Base-by-base conservation (phyloP, 1,284 basidiomycete species). In the Leccinum pachyderme region DNA sequence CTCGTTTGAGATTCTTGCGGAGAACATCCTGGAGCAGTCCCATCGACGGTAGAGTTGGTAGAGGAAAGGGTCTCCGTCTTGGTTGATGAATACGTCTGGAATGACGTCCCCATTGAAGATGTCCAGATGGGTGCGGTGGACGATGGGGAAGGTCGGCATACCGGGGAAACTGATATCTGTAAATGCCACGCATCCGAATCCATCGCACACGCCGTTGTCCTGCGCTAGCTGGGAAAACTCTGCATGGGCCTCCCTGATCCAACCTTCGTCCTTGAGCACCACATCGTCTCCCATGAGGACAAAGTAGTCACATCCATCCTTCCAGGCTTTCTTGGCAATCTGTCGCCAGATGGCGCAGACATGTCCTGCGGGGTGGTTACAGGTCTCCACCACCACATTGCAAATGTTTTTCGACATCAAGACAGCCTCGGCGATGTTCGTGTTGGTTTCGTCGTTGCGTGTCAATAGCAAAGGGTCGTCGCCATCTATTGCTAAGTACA, bases 21-120 rank as follows among this genome's bases (percentile, higher is more conserved):
- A 12, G 24, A 81, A 67, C 80, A 82, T 81, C 5, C 29, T 61
- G 0, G 81, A 79, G 44, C 77, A 77, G 7, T 75, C 76, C 74
- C 78, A 84, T 7, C 80, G 76, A 13, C 82, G 77, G 61, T 85
- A 85, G 4, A 86, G 72, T 63, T 83, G 81, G 62, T 75, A 85
- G 1, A 85, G 63, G 63, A 77, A 85, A 0, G 81, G 80, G 50
- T 83, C 81, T 0, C 80, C 81, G 48, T 83, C 83, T 62, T 84
- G 82, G 57, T 84, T 83, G 46, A 81, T 66, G 64, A 83, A 85
- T 18, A 66, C 57, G 11, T 77, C 67, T 0, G 83, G 82, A n/a
- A 84, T 65, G 28, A 84, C 72, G 8, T 75, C 61, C 1, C 81
- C 81, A 0, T 66, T 55, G 60, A 85, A 85, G 46, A 83, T 78